Conservation (phyloP, 345 rosid genomes). For the Arabis hirsuta region DNA sequence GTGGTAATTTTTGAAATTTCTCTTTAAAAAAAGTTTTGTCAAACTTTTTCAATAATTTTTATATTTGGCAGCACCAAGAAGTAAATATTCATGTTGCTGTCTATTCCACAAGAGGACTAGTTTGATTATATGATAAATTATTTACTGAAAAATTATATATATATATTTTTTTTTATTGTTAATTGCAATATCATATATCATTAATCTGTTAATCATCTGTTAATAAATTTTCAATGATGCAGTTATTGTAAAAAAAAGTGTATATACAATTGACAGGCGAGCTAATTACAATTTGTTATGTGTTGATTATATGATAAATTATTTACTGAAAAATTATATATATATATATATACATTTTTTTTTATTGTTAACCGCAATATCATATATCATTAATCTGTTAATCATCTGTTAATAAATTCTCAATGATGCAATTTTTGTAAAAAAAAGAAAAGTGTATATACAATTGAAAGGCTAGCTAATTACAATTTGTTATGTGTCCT, state of each 20-base stretch:
- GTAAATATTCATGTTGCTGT: background rate
- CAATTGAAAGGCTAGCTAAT: no score
- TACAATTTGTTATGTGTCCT: no score
- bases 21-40: background rate
- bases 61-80: background rate
- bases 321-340: background rate
- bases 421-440: background rate
- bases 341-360: no score
- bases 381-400: background rate
- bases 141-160: background rate
- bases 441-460: background rate
- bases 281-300: no score
- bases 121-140: background rate
- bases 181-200: slow-evolving; percentile 4
- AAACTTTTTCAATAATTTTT: background rate
- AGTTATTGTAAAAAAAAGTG: background rate
- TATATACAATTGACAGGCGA: background rate
- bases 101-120: slow-evolving; percentile 6
- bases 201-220: background rate
- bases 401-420: background rate
- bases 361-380: background rate
- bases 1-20: background rate
- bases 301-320: background rate
- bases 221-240: background rate
- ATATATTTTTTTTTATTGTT: background rate